phyloP scores from a whole-genome alignment of 208 protist genomes.

The Wallacemonas collosoma region DNA sequence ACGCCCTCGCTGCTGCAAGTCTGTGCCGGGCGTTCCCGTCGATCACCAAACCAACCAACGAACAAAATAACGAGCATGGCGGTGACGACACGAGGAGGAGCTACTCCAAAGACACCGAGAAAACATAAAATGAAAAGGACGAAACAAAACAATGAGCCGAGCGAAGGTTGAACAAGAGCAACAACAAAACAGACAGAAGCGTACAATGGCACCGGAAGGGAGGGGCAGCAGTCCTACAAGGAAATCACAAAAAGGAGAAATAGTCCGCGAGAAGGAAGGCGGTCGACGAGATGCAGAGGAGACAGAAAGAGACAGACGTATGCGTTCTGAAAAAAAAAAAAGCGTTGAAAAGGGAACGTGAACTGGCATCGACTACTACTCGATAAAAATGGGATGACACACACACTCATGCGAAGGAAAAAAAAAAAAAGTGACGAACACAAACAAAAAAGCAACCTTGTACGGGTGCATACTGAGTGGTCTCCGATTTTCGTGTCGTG shows the following conservation, averaged over 20 bases:
- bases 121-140: neutral
- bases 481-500: too few relatives aligned
- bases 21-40: too few relatives aligned
- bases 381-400: too few relatives aligned
- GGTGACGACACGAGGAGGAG: too few relatives aligned
- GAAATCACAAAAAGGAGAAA: constrained; percentile 2
- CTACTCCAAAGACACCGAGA: too few relatives aligned
- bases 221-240: neutral
- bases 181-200: constrained; percentile 15
- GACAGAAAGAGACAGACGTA: neutral
- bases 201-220: constrained; percentile 22
- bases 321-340: constrained; percentile 12
- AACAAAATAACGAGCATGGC: too few relatives aligned
- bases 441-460: neutral
- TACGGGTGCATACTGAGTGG: too few relatives aligned
- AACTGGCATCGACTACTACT: too few relatives aligned
- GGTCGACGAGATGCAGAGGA: neutral
- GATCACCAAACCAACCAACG: too few relatives aligned
- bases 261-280: neutral
- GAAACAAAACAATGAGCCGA: neutral
- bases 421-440: constrained; percentile 5
- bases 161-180: neutral
- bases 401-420: neutral
- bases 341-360: neutral
- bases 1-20: too few relatives aligned